Percentiles rank a stretch among this genome's conserved stretches.
phyloP scores from a whole-genome alignment of 2,329 filamentous ascomycete species.

The Aspergillus sp. region DNA sequence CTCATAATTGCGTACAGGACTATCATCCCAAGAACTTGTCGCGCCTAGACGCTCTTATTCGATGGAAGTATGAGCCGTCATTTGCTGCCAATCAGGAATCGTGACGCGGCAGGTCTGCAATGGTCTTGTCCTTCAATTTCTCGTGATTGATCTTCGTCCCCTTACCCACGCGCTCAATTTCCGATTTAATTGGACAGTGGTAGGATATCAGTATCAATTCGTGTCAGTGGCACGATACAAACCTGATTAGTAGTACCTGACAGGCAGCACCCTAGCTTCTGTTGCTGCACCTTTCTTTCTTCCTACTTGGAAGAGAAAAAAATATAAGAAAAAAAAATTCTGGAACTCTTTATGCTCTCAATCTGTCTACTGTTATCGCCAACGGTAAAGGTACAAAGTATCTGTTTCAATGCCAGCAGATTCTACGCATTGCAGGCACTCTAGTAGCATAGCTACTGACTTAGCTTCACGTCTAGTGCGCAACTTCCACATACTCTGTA shows the following conservation, averaged over 20 bases:
- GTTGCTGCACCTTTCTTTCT: no score
- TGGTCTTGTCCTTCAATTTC: neutral
- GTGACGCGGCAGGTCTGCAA: neutral
- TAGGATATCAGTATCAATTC: neutral
- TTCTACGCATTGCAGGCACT: neutral
- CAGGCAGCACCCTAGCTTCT: neutral
- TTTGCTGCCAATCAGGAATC: neutral
- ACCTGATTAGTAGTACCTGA: neutral
- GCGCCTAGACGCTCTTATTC: neutral
- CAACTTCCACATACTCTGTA: neutral
- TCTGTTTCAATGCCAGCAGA: neutral
- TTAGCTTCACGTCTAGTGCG: neutral
- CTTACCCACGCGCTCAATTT: neutral
- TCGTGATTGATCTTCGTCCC: neutral
- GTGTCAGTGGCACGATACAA: neutral
- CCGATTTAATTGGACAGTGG: neutral
- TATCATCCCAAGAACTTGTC: neutral
- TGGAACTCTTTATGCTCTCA: neutral
- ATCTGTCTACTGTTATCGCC: neutral
- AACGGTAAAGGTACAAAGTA: neutral
- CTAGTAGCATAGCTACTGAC: neutral
- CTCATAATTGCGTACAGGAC: neutral
- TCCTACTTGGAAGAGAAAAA: neutral
- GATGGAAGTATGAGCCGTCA: neutral
- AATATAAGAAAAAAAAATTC: no score